phyloP scores from a whole-genome alignment of 2,329 filamentous ascomycete genomes.

The Ascochyta pisi region DNA sequence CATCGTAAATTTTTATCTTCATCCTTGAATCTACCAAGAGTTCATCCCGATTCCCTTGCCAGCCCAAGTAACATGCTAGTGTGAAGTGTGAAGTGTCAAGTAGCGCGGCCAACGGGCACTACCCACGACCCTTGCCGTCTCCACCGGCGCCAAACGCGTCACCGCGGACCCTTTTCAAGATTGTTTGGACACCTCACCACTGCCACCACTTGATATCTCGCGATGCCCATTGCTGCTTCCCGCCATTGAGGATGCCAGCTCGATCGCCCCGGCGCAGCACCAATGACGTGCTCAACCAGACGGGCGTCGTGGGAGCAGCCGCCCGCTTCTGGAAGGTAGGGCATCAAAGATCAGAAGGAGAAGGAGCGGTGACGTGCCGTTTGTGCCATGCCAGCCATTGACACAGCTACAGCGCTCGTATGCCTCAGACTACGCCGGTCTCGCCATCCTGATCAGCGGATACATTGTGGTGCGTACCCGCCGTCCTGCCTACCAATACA shows the following conservation, averaged over 20 bases:
- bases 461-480: conserved; percentile 65
- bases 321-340: conserved; percentile 59
- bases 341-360: too few relatives aligned
- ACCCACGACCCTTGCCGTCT: background rate
- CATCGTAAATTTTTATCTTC: background rate
- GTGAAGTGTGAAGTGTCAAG: background rate
- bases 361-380: conserved; percentile 10
- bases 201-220: background rate
- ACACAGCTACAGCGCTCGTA: conserved; percentile 70
- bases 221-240: conserved; percentile 31
- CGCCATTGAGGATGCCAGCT: conserved; percentile 37
- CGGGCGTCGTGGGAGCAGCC: conserved; percentile 56
- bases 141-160: conserved; percentile 10
- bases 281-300: conserved; percentile 35
- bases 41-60: too few relatives aligned
- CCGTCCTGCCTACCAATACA: background rate
- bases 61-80: background rate
- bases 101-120: too few relatives aligned
- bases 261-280: conserved; percentile 34
- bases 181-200: conserved; percentile 10
- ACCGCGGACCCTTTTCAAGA: conserved; percentile 32
- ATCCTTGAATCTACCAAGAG: too few relatives aligned
- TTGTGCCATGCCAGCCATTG: background rate
- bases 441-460: conserved; percentile 70
- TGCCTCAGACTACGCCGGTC: conserved; percentile 85